A percentile compares a stretch with the other conserved stretches of the same genome.
Conservation (phyloP, 2,329 filamentous ascomycete genomes). For the Hypoxylon sp. region DNA sequence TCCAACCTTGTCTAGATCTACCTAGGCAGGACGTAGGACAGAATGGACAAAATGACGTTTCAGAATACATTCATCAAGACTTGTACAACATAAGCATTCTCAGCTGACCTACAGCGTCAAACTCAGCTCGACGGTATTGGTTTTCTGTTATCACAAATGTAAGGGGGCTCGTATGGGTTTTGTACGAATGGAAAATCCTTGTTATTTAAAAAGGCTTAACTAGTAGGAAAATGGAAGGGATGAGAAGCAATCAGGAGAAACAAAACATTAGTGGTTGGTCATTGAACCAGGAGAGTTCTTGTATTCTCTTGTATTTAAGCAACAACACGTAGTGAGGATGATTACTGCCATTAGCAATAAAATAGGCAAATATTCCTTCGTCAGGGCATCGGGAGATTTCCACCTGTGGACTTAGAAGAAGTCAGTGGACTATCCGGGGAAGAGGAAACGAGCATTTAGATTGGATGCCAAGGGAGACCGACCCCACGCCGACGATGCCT, state of each 20-base stretch:
- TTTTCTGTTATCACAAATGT: constrained; percentile 7
- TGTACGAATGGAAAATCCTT: background rate
- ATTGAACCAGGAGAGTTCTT: too few relatives aligned
- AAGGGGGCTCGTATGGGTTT: background rate
- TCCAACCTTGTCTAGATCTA: background rate
- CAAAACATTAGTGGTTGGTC: too few relatives aligned
- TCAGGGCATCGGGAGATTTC: constrained; percentile 3
- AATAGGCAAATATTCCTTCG: constrained; percentile 1
- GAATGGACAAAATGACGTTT: constrained; percentile 15
- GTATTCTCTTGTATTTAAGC: too few relatives aligned
- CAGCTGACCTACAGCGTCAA: constrained; percentile 11
- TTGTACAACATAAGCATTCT: constrained; percentile 23
- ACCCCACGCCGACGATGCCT: constrained; percentile 29
- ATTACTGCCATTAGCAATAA: too few relatives aligned
- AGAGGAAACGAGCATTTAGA: too few relatives aligned
- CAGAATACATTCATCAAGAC: constrained; percentile 10
- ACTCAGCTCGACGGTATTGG: constrained; percentile 1
- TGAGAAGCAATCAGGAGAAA: background rate
- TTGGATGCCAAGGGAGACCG: constrained; percentile 21
- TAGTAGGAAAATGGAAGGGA: background rate
- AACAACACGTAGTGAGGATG: too few relatives aligned
- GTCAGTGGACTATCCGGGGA: too few relatives aligned
- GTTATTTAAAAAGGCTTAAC: background rate
- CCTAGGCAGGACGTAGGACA: constrained; percentile 10
- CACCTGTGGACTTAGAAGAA: constrained; percentile 2